These are phyloP conservation scores for Akanthomyces muscarius DNA, from an alignment of 2,329 filamentous ascomycete species.

Conservation along the genomic window DNA sequence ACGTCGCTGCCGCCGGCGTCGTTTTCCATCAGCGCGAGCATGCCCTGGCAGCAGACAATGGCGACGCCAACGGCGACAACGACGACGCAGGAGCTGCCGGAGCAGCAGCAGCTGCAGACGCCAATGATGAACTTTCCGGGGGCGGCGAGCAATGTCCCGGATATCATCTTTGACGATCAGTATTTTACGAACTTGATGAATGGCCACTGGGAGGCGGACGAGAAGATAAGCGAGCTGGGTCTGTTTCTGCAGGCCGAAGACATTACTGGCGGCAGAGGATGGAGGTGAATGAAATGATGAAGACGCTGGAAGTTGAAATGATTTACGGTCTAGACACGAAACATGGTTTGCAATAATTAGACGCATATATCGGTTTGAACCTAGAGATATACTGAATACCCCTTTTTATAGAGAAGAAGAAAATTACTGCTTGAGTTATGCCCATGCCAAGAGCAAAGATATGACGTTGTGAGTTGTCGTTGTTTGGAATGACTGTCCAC, in stretches of 20 bases:
- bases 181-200: slow-evolving; percentile 33
- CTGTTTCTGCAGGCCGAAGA: slow-evolving; percentile 26
- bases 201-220: slow-evolving; percentile 34
- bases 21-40: background rate
- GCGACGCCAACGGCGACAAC: background rate
- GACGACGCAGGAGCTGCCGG: background rate
- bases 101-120: background rate
- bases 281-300: background rate
- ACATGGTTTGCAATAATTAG: too few relatives aligned
- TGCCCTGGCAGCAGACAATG: slow-evolving; percentile 10
- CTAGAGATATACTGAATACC: too few relatives aligned
- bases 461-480: too few relatives aligned
- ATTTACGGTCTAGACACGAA: too few relatives aligned
- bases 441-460: too few relatives aligned
- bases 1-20: background rate
- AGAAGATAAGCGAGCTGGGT: slow-evolving; percentile 32
- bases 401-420: too few relatives aligned
- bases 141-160: slow-evolving; percentile 17
- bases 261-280: background rate
- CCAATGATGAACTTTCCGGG: background rate
- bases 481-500: background rate
- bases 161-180: slow-evolving; percentile 32
- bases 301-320: too few relatives aligned
- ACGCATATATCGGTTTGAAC: too few relatives aligned
- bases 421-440: too few relatives aligned